These are phyloP conservation scores for Aspergillus luchuensis DNA, from an alignment of 2,329 filamentous ascomycete genomes.

Conservation along the genomic window DNA sequence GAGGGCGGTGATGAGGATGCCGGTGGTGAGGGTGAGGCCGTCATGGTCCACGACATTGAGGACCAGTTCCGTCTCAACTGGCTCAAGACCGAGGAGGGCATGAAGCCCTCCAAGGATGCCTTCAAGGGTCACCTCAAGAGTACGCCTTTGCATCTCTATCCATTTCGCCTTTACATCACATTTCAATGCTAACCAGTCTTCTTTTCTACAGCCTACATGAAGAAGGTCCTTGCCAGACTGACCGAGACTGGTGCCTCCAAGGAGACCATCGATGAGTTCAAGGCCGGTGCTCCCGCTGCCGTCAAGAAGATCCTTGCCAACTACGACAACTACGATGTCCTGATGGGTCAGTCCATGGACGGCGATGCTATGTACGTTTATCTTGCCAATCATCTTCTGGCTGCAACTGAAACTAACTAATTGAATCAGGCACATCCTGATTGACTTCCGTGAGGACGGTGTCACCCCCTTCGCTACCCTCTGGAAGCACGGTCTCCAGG, in stretches of 20 bases:
- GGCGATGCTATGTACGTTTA: constrained; percentile 83
- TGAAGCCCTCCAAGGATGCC: constrained; percentile 71
- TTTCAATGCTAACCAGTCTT: background rate
- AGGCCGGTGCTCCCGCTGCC: constrained; percentile 71
- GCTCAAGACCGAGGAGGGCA: constrained; percentile 47
- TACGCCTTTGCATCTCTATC: no score
- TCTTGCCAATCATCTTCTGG: background rate
- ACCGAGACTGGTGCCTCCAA: constrained; percentile 63
- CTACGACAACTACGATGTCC: constrained; percentile 97
- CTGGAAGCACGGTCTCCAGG: constrained; percentile 92
- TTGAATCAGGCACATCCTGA: constrained; percentile 71
- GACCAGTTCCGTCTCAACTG: constrained; percentile 85
- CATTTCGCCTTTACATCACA: no score
- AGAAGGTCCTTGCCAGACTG: constrained; percentile 74
- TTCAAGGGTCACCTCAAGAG: constrained; percentile 82
- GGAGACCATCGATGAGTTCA: constrained; percentile 74
- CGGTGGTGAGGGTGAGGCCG: constrained; percentile 65
- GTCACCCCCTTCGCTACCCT: constrained; percentile 83
- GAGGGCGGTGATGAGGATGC: constrained; percentile 75
- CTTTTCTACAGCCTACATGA: constrained; percentile 73
- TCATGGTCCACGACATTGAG: constrained; percentile 86
- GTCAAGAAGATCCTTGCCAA: constrained; percentile 84
- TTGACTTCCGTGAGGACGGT: constrained; percentile 98
- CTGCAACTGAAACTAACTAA: background rate
- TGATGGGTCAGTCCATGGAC: constrained; percentile 89